Evolutionary conservation across 306 rosid species (phyloP), one percentile per base, ranked within the genome.

Genomic region (Castanea mollissima): DNA sequence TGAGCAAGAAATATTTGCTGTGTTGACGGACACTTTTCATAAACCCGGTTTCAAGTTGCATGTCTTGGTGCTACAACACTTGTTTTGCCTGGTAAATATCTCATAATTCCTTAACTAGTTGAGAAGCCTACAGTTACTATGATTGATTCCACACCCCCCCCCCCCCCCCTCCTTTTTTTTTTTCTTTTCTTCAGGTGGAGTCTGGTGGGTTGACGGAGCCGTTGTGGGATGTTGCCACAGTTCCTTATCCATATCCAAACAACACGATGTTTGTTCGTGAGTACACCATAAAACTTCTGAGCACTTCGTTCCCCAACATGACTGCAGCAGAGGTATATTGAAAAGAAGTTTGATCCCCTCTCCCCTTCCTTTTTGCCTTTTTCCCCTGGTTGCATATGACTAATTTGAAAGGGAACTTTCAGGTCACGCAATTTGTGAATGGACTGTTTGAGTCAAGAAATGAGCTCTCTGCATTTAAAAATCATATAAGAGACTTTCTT

Each of bases 11-110:
- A 93, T 90, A 76, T 96, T 93, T 73, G 98, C 98, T 6, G 98
- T 93, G 79, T 82, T 93, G 86, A 96, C 97, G 7, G 98, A 96
- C 84, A 96, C 99, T 0, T 96, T 96, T 74, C 99, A 96, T 82
- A 96, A 96, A 84, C 99, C 98, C 29, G 97, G 99, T 64, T 96
- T 96, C 90, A 96, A 96, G 90, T 90, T 96, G 77, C 99, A 96
- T 81, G 99, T 96, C 79, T 79, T 93, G 85, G 99, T 96, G 81
- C 98, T 96, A 27, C 99, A 96, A 82, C 99, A 96, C 82, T 79
- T 96, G 81, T 91, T 93, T 85, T 91, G 96, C 88, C 90, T 96
- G 91, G 99, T 95, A 86, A 34, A 71, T 75, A 3, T 89, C 75
- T 44, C 60, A 31, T 27, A 51, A 41, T 62, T 15, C 55, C 52